These are phyloP conservation scores for Neurospora crassa DNA, from an alignment of 2,329 filamentous ascomycete species.

Conservation along the genomic window DNA sequence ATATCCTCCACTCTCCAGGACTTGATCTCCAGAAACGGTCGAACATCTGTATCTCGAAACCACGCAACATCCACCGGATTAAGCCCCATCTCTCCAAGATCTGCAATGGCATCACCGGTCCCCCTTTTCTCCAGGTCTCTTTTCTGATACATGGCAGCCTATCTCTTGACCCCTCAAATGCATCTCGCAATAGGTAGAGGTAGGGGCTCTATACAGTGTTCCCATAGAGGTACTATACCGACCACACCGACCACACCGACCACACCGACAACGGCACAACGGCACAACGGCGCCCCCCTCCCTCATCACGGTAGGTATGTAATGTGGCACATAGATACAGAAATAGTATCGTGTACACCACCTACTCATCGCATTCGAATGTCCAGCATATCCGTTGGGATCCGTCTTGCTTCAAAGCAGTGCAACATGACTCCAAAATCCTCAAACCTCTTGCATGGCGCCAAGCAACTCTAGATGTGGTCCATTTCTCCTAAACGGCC, in stretches of 20 bases:
- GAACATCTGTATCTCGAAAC: background rate
- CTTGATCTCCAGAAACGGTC: background rate
- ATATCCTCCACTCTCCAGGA: no score
- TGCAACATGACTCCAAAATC: background rate
- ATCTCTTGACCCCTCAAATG: background rate
- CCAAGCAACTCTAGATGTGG: slow-evolving; percentile 1
- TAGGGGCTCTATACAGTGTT: background rate
- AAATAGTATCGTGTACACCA: background rate
- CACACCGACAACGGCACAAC: background rate
- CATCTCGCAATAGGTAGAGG: background rate
- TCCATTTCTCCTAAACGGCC: background rate
- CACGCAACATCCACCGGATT: background rate
- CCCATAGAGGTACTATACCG: background rate
- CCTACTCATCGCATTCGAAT: background rate
- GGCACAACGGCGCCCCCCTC: background rate
- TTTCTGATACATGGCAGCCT: background rate
- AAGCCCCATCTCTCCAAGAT: background rate
- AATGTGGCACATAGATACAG: background rate
- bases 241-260: background rate
- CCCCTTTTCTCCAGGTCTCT: background rate
- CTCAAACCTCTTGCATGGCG: background rate
- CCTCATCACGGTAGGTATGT: background rate
- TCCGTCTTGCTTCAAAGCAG: background rate
- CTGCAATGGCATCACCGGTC: background rate
- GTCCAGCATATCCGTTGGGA: background rate